Percentiles rank a stretch among this genome's conserved stretches.
Evolutionary conservation across 2,329 filamentous ascomycete species (phyloP).

Genomic region (Neofusicoccum parvum): DNA sequence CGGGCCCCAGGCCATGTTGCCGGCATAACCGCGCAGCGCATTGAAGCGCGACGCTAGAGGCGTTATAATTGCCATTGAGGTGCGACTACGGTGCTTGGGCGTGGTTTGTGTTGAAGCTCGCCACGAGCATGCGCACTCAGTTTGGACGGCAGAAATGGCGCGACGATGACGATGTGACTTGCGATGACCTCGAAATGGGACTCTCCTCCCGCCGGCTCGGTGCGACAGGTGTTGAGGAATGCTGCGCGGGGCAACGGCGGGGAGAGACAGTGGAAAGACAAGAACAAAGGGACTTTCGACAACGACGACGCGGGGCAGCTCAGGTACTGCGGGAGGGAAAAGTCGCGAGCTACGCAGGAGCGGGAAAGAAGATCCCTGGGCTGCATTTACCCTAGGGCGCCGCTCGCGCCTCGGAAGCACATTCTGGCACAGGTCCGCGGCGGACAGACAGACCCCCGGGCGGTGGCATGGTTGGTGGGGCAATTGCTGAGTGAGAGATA

Average conservation of each 20-base stretch:
- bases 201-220: neutral
- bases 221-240: neutral
- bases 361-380: neutral
- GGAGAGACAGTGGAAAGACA: neutral
- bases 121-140: neutral
- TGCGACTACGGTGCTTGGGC: neutral
- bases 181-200: neutral
- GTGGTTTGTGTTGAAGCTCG: neutral
- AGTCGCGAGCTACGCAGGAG: neutral
- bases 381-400: conserved; percentile 3
- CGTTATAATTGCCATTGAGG: conserved; percentile 38
- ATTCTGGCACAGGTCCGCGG: neutral
- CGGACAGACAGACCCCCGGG: conserved; percentile 6
- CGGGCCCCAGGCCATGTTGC: conserved; percentile 51
- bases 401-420: neutral
- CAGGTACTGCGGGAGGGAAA: neutral
- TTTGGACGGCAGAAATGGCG: neutral
- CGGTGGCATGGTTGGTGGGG: conserved; percentile 10
- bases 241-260: neutral
- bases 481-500: neutral
- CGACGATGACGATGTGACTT: neutral
- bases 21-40: conserved; percentile 45
- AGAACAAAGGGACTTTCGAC: neutral
- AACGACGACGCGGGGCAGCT: neutral
- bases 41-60: conserved; percentile 42